Base-by-base conservation (phyloP, 768 basidiomycete genomes). In the Kwoniella newhampshirensis region DNA sequence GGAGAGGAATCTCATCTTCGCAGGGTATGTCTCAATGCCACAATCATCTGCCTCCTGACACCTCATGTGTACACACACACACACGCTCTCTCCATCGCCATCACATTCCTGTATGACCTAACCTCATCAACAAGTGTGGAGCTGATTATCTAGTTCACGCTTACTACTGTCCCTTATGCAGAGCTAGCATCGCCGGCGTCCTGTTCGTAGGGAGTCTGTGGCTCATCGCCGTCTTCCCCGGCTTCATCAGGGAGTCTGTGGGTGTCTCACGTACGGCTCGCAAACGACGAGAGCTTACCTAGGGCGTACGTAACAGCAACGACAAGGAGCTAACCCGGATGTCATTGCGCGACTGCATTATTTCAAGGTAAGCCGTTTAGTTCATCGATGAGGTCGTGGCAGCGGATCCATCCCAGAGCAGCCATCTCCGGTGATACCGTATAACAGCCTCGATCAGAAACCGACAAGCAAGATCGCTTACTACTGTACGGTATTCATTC, bases 261-360 rank as follows among this genome's bases (percentile, higher is more conserved):
- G 46, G 57, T 52, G 21, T 8, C 11, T n/a, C 18, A n/a, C n/a
- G n/a, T n/a, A n/a, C n/a, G n/a, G n/a, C n/a, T n/a, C n/a, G n/a
- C n/a, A n/a, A n/a, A n/a, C n/a, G n/a, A n/a, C n/a, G n/a, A n/a
- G 40, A 8, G 8, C n/a, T n/a, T n/a, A n/a, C 21, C n/a, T n/a
- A 5, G 8, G 7, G 8, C 8, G 7, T 42, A 8, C 21, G 8
- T 8, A 6, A 4, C 43, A 67, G 60, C 56, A 60, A 25, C 59
- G 53, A 13, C 57, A 64, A 65, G 70, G 70, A 17, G 70, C 70
- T 17, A 72, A 67, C 40, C 56, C 67, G 6, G 70, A 72, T 4
- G 67, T 72, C 20, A 36, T 67, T 20, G 59, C 51, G 17, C 60
- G 67, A 20, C 52, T 72, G 13, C 60, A 64, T 15, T 72, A 65